phyloP scores from a whole-genome alignment of 2,329 filamentous ascomycete genomes.

The Purpureocillium takamizusanense region DNA sequence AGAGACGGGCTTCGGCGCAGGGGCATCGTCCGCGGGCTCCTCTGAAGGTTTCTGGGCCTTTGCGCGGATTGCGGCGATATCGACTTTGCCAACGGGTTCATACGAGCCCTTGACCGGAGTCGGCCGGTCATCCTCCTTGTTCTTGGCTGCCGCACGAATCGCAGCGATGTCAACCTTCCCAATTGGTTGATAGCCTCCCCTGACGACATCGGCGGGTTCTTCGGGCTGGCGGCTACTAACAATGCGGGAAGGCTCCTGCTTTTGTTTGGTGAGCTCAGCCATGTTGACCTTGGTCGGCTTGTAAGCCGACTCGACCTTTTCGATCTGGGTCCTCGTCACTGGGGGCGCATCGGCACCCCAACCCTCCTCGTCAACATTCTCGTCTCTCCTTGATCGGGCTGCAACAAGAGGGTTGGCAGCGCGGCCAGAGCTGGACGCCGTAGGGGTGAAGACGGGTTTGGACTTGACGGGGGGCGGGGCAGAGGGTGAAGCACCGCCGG shows the following conservation, averaged over 20 bases:
- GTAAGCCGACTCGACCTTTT: slow-evolving; percentile 90
- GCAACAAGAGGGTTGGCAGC: slow-evolving; percentile 60
- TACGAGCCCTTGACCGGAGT: slow-evolving; percentile 85
- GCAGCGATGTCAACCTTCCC: slow-evolving; percentile 97
- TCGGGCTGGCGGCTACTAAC: slow-evolving; percentile 37
- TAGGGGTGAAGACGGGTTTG: slow-evolving; percentile 88
- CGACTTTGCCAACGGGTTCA: slow-evolving; percentile 90
- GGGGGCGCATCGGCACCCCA: slow-evolving; percentile 95
- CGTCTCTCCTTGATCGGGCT: slow-evolving; percentile 51
- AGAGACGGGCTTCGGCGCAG: slow-evolving; percentile 53
- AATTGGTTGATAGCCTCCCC: slow-evolving; percentile 82
- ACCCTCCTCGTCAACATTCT: slow-evolving; percentile 69
- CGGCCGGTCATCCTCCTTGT: slow-evolving; percentile 67
- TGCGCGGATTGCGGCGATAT: slow-evolving; percentile 88
- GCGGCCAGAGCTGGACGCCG: slow-evolving; percentile 37
- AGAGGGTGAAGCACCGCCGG: slow-evolving; percentile 41
- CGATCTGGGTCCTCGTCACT: slow-evolving; percentile 74
- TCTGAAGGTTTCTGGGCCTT: slow-evolving; percentile 61
- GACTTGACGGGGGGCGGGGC: slow-evolving; percentile 65
- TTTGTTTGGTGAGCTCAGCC: slow-evolving; percentile 69
- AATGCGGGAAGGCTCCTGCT: slow-evolving; percentile 56
- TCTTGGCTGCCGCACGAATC: slow-evolving; percentile 67
- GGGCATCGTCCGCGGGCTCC: slow-evolving; percentile 18
- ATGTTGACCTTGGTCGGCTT: slow-evolving; percentile 95
- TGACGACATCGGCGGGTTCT: slow-evolving; percentile 56